Percentiles rank a stretch among this genome's conserved stretches.
These are phyloP conservation scores for Angophora floribunda DNA, from an alignment of 345 rosid species.

Conservation along the genomic window DNA sequence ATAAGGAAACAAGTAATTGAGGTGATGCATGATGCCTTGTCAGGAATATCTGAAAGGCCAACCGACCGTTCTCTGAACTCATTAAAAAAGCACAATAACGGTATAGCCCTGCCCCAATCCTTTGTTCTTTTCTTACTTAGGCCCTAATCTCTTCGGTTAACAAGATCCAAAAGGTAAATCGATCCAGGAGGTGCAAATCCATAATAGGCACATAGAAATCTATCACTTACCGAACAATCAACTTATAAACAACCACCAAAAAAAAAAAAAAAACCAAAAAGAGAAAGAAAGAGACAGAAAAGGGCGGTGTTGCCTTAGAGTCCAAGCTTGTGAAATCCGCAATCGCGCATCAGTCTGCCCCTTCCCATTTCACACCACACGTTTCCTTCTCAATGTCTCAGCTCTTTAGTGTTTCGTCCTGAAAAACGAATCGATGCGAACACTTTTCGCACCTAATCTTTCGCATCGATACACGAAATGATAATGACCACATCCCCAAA, in stretches of 20 bases:
- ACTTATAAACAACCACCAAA: not conserved
- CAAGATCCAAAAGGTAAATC: not conserved
- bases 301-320: not conserved
- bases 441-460: not conserved
- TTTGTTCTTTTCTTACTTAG: not conserved
- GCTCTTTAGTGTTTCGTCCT: not conserved
- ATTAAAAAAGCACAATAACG: not conserved
- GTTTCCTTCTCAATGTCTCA: not conserved
- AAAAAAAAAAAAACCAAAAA: not conserved
- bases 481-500: not conserved
- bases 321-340: not conserved
- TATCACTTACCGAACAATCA: not conserved
- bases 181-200: not conserved
- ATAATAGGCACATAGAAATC: not conserved
- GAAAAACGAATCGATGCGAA: not conserved
- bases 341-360: not conserved
- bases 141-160: not conserved
- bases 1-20: not conserved
- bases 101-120: not conserved
- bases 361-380: not conserved
- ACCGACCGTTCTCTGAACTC: not conserved
- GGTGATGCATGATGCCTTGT: not conserved
- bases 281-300: not conserved
- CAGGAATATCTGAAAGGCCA: not conserved
- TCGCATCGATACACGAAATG: not conserved